phyloP scores from a whole-genome alignment of 2,329 filamentous ascomycete species.

The Scytalidium sp. region DNA sequence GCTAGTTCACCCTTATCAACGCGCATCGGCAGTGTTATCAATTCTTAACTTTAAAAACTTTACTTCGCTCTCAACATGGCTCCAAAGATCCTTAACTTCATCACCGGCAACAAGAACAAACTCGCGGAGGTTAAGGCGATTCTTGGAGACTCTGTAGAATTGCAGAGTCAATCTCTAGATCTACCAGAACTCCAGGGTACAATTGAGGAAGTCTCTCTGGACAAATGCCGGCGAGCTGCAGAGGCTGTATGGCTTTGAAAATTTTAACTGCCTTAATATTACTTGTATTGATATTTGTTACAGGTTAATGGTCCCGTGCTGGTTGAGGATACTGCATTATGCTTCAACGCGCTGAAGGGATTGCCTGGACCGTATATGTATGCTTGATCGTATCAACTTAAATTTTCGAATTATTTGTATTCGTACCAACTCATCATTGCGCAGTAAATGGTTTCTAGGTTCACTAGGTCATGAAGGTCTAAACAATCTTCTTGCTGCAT shows the following conservation, averaged over 20 bases:
- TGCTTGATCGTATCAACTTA: conserved; percentile 25
- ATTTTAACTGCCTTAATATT: background rate
- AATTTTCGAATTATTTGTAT: background rate
- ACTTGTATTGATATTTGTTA: conserved; percentile 7
- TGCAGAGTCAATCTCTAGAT: conserved; percentile 74
- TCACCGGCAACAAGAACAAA: conserved; percentile 96
- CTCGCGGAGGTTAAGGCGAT: conserved; percentile 86
- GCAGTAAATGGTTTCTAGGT: conserved; percentile 90
- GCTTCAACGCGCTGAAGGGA: conserved; percentile 87
- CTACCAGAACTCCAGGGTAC: conserved; percentile 88
- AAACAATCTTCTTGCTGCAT: conserved; percentile 85
- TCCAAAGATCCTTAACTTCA: conserved; percentile 73
- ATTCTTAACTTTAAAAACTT: background rate
- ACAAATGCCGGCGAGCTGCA: conserved; percentile 83
- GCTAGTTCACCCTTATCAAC: too few relatives aligned
- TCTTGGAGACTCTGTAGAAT: conserved; percentile 66
- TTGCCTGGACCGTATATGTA: conserved; percentile 96
- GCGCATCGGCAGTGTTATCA: background rate
- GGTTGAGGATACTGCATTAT: conserved; percentile 93
- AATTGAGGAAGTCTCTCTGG: conserved; percentile 84
- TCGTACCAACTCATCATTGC: conserved; percentile 1
- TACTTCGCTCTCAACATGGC: conserved; percentile 27
- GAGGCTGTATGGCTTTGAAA: conserved; percentile 55
- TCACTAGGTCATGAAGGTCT: conserved; percentile 79
- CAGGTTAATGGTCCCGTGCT: conserved; percentile 84